Evolutionary conservation across 257 asterid species (phyloP).

Genomic region (Gentiana dahurica): DNA sequence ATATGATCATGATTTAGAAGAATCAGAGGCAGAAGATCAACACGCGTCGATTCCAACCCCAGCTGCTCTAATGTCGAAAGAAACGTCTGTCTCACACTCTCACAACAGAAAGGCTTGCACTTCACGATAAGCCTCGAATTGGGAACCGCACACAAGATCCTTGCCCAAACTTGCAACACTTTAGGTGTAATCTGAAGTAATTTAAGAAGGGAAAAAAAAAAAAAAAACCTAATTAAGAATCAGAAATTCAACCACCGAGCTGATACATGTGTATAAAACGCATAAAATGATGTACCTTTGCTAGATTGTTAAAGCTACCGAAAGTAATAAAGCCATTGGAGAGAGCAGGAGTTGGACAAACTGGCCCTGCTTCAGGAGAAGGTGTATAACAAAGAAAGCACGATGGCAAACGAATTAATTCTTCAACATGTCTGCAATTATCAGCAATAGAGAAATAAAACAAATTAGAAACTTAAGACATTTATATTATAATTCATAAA

Average conservation of each 20-base stretch:
- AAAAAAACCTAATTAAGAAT: conserved; percentile 1
- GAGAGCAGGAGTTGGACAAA: conserved; percentile 74
- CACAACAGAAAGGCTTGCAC: conserved; percentile 97
- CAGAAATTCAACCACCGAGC: conserved; percentile 2
- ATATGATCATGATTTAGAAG: conserved; percentile 98
- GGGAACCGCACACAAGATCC: conserved; percentile 86
- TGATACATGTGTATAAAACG: too few species aligned
- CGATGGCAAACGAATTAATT: conserved; percentile 72
- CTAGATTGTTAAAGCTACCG: conserved; percentile 99
- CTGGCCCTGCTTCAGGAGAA: conserved; percentile 96
- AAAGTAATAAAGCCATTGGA: conserved; percentile 90
- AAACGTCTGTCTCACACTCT: conserved; percentile 79
- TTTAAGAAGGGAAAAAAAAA: not conserved
- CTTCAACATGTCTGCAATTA: conserved; percentile 86
- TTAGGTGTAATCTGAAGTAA: conserved; percentile 72
- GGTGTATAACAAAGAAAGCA: conserved; percentile 96
- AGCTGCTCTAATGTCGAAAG: conserved; percentile 75
- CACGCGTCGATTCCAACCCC: conserved; percentile 92
- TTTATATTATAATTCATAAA: not conserved
- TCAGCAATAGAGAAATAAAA: conserved; percentile 9
- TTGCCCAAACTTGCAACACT: conserved; percentile 98
- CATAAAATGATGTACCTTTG: conserved; percentile 52
- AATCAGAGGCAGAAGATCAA: conserved; percentile 93
- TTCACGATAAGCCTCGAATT: conserved; percentile 91
- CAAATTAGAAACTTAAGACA: conserved; percentile 1